Conservation (phyloP, 1,139 yeast genomes). For the Taphrina flavorubra region DNA sequence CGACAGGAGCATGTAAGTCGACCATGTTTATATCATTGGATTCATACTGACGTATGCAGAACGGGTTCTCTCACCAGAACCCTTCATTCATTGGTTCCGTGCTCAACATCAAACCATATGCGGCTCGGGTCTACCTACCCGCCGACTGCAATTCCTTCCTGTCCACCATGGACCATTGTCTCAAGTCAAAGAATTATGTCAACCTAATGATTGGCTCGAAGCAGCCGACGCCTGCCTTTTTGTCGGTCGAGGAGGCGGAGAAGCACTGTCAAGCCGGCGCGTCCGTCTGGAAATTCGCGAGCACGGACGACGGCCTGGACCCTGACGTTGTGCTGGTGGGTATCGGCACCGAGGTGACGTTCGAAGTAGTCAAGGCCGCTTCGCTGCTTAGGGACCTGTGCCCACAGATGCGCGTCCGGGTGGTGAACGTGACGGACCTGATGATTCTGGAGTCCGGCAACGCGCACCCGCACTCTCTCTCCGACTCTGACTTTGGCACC, state of each 20-base stretch:
- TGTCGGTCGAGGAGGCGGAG: slow-evolving; percentile 46
- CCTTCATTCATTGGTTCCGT: slow-evolving; percentile 47
- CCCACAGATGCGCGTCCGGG: slow-evolving; percentile 46
- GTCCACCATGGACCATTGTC: slow-evolving; percentile 45
- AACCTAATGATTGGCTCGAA: slow-evolving; percentile 47
- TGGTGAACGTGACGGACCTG: slow-evolving; percentile 47
- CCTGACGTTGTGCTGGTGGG: slow-evolving; percentile 47
- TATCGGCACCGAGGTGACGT: slow-evolving; percentile 46
- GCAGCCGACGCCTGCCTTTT: slow-evolving; percentile 45
- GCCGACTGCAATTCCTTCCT: slow-evolving; percentile 47
- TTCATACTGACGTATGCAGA: slow-evolving; percentile 13
- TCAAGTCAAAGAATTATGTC: slow-evolving; percentile 45
- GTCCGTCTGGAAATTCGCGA: slow-evolving; percentile 46
- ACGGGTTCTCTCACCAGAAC: slow-evolving; percentile 47
- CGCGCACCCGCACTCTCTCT: slow-evolving; percentile 46
- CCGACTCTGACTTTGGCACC: slow-evolving; percentile 42
- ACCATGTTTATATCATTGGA: neutral
- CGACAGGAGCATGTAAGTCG: slow-evolving; percentile 46
- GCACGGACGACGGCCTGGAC: slow-evolving; percentile 46
- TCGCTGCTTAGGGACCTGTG: slow-evolving; percentile 43
- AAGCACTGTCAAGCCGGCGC: slow-evolving; percentile 47
- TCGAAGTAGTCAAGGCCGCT: slow-evolving; percentile 47
- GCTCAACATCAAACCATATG: slow-evolving; percentile 45
- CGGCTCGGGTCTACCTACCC: slow-evolving; percentile 47
- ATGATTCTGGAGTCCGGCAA: slow-evolving; percentile 45